Base-by-base conservation (phyloP, 176 grass and related monocot genomes). In the Zea mays region DNA sequence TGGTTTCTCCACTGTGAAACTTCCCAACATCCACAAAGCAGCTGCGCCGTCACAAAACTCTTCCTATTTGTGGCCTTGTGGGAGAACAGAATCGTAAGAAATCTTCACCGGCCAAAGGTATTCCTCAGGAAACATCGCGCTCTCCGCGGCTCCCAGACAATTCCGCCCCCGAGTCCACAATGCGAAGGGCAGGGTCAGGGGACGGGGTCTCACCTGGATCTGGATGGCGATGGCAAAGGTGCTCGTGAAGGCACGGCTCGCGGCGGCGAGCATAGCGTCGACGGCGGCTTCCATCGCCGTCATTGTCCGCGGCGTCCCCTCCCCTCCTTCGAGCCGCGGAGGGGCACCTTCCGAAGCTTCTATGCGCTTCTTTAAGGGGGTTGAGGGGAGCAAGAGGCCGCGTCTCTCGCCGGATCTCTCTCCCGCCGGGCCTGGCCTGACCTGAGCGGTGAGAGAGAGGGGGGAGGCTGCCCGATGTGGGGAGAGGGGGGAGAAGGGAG, bases 151-250 rank as follows among this genome's bases (percentile, higher is more conserved):
- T 27, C 0, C 38, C 16, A 45, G 17, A 67, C 46, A 74, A 84
- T 80, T 79, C 69, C 62, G 45, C 38, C 45, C 38, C 69, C 58
- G 64, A 35, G 43, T 34, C 41, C 43, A 43, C 52, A 85, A 82
- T 73, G 77, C 17, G 44, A 70, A 51, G 68, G 20, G 55, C 19
- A 63, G 27, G 27, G 27, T 27, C 27, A 27, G 19, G 40, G 50
- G 27, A 67, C 39, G 34, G 51, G 50, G 35, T 61, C 71, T 83
- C 67, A 98, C 96, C 96, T 98, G 96, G 96, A 98, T 98, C 96
- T 98, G 96, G 76, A 98, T 39, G 69, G 88, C 88, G n/a, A 94
- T 55, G 71, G 96, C 92, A 68, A 90, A 11, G 71, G 83, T 60
- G 52, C 79, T 81, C 75, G 89, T 90, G 80, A 90, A 94, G 68